Conservation (phyloP, 257 asterid species). For the Fraxinus anomala region DNA sequence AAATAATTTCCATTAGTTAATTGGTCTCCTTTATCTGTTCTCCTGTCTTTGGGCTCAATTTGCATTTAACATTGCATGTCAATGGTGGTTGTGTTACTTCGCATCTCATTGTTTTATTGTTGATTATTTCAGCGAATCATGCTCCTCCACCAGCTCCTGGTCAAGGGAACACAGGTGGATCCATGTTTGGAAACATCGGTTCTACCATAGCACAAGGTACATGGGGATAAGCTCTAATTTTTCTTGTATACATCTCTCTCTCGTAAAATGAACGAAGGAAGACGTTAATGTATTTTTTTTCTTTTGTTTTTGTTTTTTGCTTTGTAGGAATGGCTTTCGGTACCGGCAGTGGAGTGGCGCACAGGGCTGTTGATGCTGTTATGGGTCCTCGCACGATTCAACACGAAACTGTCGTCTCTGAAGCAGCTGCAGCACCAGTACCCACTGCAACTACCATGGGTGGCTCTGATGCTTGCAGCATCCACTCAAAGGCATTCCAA, state of each 20-base stretch:
- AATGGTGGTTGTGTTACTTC: background rate
- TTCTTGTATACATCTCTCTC: background rate
- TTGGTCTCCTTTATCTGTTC: background rate
- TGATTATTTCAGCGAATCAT: constrained; percentile 41
- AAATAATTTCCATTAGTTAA: background rate
- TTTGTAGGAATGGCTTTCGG: constrained; percentile 68
- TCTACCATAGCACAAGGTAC: constrained; percentile 75
- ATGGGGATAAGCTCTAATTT: constrained; percentile 46
- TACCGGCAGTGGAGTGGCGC: constrained; percentile 73
- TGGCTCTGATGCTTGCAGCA: constrained; percentile 56
- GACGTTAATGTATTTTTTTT: background rate
- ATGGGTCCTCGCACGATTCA: constrained; percentile 78
- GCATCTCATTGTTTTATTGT: constrained; percentile 8
- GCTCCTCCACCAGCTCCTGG: constrained; percentile 80
- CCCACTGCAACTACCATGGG: constrained; percentile 39
- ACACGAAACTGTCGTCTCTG: constrained; percentile 59
- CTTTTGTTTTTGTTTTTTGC: background rate
- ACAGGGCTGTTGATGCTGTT: constrained; percentile 72
- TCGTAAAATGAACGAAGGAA: constrained; percentile 30
- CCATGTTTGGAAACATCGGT: constrained; percentile 55
- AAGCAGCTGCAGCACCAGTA: constrained; percentile 41
- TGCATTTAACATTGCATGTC: background rate
- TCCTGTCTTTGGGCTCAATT: background rate
- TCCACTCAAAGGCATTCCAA: constrained; percentile 68
- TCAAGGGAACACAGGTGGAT: constrained; percentile 60